A percentile compares a stretch with the other conserved stretches of the same genome.
These are phyloP conservation scores for Phaeoacremonium minimum DNA, from an alignment of 2,329 filamentous ascomycete genomes.

Conservation along the genomic window DNA sequence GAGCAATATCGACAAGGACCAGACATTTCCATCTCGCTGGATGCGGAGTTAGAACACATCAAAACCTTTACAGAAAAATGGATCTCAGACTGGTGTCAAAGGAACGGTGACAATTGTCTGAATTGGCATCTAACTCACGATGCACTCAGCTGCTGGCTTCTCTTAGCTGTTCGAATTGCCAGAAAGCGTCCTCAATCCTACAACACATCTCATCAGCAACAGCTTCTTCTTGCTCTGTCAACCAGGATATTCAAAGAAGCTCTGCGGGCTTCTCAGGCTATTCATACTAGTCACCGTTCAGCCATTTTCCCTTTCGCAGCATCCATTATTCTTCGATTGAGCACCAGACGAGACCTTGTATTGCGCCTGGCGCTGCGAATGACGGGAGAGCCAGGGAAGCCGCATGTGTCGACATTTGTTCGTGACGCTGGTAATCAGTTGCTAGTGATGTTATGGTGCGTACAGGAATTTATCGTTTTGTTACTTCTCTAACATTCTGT, in stretches of 20 bases:
- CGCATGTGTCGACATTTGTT: conserved; percentile 4
- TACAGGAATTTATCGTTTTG: neutral
- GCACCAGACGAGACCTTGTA: conserved; percentile 2
- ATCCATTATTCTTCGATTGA: conserved; percentile 3
- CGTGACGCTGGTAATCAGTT: conserved; percentile 2
- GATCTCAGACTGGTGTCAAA: conserved; percentile 4
- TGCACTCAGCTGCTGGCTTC: conserved; percentile 4
- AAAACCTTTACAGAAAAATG: conserved; percentile 2
- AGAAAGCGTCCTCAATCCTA: neutral
- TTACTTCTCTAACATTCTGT: neutral
- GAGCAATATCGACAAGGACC: neutral
- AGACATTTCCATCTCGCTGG: neutral
- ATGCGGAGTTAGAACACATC: conserved; percentile 5
- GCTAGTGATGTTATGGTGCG: conserved; percentile 4
- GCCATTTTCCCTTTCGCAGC: conserved; percentile 3
- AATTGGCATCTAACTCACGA: conserved; percentile 5
- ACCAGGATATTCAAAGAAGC: conserved; percentile 3
- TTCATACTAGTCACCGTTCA: conserved; percentile 2
- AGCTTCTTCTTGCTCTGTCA: conserved; percentile 2
- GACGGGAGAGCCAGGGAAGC: conserved; percentile 3
- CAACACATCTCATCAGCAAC: conserved; percentile 1
- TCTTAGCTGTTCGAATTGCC: conserved; percentile 2
- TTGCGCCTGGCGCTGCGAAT: conserved; percentile 4
- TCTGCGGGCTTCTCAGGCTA: neutral
- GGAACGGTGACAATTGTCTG: neutral